These are phyloP conservation scores for Monosporascus sp. DNA, from an alignment of 2,329 filamentous ascomycete genomes.

Conservation along the genomic window DNA sequence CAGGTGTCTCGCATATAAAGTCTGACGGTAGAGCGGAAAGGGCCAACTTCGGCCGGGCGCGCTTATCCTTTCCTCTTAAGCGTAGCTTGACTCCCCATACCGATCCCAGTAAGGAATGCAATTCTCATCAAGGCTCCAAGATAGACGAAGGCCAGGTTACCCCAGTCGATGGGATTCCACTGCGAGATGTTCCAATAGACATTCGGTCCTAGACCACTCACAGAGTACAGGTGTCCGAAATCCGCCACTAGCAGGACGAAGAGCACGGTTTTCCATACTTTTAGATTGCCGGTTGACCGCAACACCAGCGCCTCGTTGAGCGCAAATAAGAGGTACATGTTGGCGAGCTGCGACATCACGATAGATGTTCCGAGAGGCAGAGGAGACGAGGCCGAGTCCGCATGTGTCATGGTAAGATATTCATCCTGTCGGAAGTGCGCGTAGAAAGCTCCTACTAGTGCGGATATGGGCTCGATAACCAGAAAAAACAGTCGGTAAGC, in stretches of 20 bases:
- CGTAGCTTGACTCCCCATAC: conserved; percentile 31
- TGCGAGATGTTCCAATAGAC: conserved; percentile 58
- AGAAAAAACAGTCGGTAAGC: conserved; percentile 71
- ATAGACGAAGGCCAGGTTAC: conserved; percentile 68
- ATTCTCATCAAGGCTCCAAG: conserved; percentile 54
- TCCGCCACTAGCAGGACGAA: conserved; percentile 68
- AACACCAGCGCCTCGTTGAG: conserved; percentile 73
- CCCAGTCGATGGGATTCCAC: conserved; percentile 66
- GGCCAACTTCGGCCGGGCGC: conserved; percentile 1
- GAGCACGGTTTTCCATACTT: conserved; percentile 66
- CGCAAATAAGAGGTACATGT: conserved; percentile 72
- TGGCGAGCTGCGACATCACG: conserved; percentile 68
- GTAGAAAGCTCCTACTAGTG: conserved; percentile 48
- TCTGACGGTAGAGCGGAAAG: background rate
- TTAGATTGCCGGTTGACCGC: conserved; percentile 60
- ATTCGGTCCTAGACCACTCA: conserved; percentile 50
- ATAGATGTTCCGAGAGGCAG: conserved; percentile 59
- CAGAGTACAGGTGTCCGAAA: conserved; percentile 66
- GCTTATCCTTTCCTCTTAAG: conserved; percentile 15
- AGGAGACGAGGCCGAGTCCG: conserved; percentile 40
- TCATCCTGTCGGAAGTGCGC: conserved; percentile 42
- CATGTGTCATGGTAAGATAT: conserved; percentile 62
- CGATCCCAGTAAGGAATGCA: conserved; percentile 54
- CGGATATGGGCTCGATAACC: conserved; percentile 58
- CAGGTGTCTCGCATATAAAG: background rate